Evolutionary conservation across 495 filamentous ascomycete species (phyloP).

Genomic region (Bacidia rubella): DNA sequence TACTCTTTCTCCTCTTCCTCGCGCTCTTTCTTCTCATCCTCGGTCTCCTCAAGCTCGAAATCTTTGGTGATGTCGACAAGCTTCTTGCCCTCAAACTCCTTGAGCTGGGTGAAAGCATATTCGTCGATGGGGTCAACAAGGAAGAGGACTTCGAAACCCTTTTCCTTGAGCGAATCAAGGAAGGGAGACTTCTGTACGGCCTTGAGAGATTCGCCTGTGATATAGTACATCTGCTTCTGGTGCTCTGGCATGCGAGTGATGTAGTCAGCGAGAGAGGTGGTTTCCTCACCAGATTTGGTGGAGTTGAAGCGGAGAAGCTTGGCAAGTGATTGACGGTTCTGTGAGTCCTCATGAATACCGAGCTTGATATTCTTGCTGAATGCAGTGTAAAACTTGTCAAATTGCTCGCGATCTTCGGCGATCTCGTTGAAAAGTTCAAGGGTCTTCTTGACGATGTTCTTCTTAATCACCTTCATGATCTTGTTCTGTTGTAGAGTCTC

Average conservation of each 20-base stretch:
- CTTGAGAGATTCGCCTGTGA: conserved; percentile 98
- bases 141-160: conserved; percentile 99
- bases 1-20: conserved; percentile 97
- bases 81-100: conserved; percentile 99
- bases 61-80: conserved; percentile 99
- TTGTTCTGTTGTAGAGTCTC: conserved; percentile 99
- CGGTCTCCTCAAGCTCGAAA: conserved; percentile 99
- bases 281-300: conserved; percentile 94
- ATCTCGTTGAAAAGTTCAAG: conserved; percentile 99
- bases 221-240: conserved; percentile 99
- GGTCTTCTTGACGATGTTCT: conserved; percentile 99
- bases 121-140: conserved; percentile 98
- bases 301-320: conserved; percentile 99
- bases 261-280: conserved; percentile 89
- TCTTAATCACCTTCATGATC: conserved; percentile 99
- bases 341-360: conserved; percentile 97
- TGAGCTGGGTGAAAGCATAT: conserved; percentile 99
- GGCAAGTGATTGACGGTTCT: conserved; percentile 86
- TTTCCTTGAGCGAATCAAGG: conserved; percentile 97
- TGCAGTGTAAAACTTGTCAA: conserved; percentile 99
- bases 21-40: conserved; percentile 95
- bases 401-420: conserved; percentile 96
- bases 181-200: conserved; percentile 96
- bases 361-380: conserved; percentile 99
- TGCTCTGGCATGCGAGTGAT: conserved; percentile 97